A percentile compares a stretch with the other conserved stretches of the same genome.
Conservation (phyloP, 139 green algal genomes). For the Coccomyxa sp. region DNA sequence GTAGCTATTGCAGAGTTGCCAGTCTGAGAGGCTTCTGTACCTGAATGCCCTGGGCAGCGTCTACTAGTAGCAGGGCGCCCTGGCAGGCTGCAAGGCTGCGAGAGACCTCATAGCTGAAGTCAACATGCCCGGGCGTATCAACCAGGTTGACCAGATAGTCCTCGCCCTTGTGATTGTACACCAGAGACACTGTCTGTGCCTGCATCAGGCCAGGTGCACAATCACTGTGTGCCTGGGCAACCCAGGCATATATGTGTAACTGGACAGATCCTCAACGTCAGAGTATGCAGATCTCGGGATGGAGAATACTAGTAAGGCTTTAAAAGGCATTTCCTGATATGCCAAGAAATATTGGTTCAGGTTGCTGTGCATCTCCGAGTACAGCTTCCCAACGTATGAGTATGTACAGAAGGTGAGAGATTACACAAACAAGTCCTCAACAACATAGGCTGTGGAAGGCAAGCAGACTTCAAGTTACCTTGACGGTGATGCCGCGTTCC, state of each 20-base stretch:
- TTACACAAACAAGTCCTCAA: too few species aligned
- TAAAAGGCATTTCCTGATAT: conserved; percentile 61
- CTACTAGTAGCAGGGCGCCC: conserved; percentile 88
- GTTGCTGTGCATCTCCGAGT: too few species aligned
- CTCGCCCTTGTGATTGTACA: conserved; percentile 57
- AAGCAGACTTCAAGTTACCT: too few species aligned
- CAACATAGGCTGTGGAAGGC: too few species aligned
- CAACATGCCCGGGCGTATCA: conserved; percentile 88
- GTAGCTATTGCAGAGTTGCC: too few species aligned
- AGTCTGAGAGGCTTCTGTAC: too few species aligned
- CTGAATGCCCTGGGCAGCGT: conserved; percentile 71
- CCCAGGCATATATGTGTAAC: too few species aligned
- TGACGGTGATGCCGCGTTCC: conserved; percentile 88
- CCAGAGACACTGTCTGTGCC: conserved; percentile 79
- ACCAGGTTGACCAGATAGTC: conserved; percentile 87
- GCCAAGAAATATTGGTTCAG: conserved; percentile 78
- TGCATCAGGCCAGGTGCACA: conserved; percentile 10
- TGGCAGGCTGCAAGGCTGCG: conserved; percentile 72
- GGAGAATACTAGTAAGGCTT: conserved; percentile 14
- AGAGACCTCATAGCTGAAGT: conserved; percentile 75
- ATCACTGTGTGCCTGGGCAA: neutral
- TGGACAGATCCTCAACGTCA: too few species aligned
- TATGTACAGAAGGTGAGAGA: too few species aligned
- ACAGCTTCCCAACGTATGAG: too few species aligned
- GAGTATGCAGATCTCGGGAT: neutral